A percentile compares a stretch with the other conserved stretches of the same genome.
These are phyloP conservation scores for Candida ficus DNA, from an alignment of 805 yeast species.

Conservation along the genomic window DNA sequence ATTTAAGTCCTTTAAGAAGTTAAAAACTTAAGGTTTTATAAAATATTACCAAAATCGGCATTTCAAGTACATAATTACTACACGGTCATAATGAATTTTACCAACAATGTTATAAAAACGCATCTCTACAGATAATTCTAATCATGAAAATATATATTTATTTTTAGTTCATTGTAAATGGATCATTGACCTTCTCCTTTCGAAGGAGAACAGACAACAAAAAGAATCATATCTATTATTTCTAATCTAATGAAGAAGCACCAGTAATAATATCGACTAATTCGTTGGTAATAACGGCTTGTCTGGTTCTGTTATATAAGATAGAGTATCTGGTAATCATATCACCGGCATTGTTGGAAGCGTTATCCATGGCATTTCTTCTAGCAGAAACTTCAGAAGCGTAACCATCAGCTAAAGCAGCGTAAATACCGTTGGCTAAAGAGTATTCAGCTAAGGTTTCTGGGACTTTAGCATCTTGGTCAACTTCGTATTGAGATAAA, in stretches of 20 bases:
- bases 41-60: too few relatives aligned
- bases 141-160: slow-evolving; percentile 8
- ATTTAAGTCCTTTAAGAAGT: not conserved
- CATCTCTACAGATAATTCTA: not conserved
- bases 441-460: slow-evolving; percentile 79
- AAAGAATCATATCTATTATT: not conserved
- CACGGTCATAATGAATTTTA: too few relatives aligned
- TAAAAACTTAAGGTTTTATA: too few relatives aligned
- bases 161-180: slow-evolving; percentile 3
- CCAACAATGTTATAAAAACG: too few relatives aligned
- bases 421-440: slow-evolving; percentile 80
- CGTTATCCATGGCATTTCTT: slow-evolving; percentile 99
- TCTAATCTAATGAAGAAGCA: slow-evolving; percentile 95
- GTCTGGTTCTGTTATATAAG: slow-evolving; percentile 98
- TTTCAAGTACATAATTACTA: too few relatives aligned
- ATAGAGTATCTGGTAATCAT: slow-evolving; percentile 96
- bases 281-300: slow-evolving; percentile 98
- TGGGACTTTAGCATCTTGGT: slow-evolving; percentile 62
- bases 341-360: slow-evolving; percentile 99
- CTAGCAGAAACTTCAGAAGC: slow-evolving; percentile 97
- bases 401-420: slow-evolving; percentile 96
- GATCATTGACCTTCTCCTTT: slow-evolving; percentile 5
- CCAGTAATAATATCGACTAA: slow-evolving; percentile 99
- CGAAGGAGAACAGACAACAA: slow-evolving; percentile 5
- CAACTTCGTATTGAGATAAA: slow-evolving; percentile 75